Evolutionary conservation across 768 basidiomycete genomes (phyloP).

Genomic region (Suillus plorans): DNA sequence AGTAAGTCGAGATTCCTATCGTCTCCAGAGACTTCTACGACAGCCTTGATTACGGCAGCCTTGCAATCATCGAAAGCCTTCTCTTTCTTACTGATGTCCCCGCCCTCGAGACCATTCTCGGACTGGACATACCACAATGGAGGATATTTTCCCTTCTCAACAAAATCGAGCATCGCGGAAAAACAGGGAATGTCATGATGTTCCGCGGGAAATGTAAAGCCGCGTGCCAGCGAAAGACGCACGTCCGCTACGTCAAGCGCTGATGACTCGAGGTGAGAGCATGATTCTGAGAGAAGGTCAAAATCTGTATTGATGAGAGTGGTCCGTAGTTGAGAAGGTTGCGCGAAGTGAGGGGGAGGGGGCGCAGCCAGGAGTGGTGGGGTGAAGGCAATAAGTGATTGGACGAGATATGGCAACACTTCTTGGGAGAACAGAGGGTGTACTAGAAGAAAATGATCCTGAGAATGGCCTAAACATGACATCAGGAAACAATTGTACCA

Average conservation of each 20-base stretch:
- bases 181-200: conserved; percentile 60
- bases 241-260: conserved; percentile 78
- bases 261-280: conserved; percentile 74
- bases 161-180: conserved; percentile 64
- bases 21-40: conserved; percentile 85
- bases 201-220: conserved; percentile 56
- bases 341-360: conserved; percentile 38
- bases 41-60: conserved; percentile 79
- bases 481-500: conserved; percentile 34
- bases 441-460: conserved; percentile 31
- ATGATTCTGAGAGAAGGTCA: conserved; percentile 71
- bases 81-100: conserved; percentile 59
- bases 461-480: background rate
- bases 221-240: conserved; percentile 68
- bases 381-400: conserved; percentile 59
- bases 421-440: conserved; percentile 60
- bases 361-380: conserved; percentile 46
- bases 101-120: conserved; percentile 31
- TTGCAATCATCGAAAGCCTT: conserved; percentile 81
- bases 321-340: conserved; percentile 40
- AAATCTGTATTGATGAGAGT: conserved; percentile 63
- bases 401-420: conserved; percentile 61
- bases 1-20: conserved; percentile 74
- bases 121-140: conserved; percentile 55
- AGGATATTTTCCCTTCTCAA: conserved; percentile 70